A percentile compares a stretch with the other conserved stretches of the same genome.
phyloP scores from a whole-genome alignment of 2,329 filamentous ascomycete genomes.

The Myriangium duriaei region DNA sequence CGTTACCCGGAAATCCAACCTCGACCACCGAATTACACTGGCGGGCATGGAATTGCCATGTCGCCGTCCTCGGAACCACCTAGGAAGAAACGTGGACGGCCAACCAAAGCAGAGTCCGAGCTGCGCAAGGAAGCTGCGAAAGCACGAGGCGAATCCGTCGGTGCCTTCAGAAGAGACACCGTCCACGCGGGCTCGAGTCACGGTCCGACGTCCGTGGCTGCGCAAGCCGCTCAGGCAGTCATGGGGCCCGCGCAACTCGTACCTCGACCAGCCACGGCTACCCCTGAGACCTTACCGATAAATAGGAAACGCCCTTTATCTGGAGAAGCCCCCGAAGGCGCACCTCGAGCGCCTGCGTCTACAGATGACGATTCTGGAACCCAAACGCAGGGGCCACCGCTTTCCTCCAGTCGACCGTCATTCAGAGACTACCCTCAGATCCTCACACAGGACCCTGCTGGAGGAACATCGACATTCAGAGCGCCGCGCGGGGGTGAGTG shows the following conservation, averaged over 20 bases:
- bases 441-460: constrained; percentile 5
- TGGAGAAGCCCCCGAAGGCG: neutral
- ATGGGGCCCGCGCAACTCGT: constrained; percentile 3
- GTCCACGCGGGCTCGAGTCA: constrained; percentile 4
- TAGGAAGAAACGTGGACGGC: constrained; percentile 36
- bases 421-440: constrained; percentile 5
- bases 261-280: constrained; percentile 1
- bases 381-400: neutral
- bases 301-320: constrained; percentile 6
- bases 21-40: constrained; percentile 21
- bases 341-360: neutral
- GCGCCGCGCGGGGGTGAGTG: constrained; percentile 5
- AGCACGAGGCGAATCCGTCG: constrained; percentile 27
- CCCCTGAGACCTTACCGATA: constrained; percentile 5
- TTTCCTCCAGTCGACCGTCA: neutral
- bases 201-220: constrained; percentile 2
- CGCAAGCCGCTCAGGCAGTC: constrained; percentile 8
- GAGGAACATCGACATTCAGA: constrained; percentile 4
- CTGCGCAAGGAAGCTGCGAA: constrained; percentile 30
- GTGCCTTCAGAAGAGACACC: constrained; percentile 15
- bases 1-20: constrained; percentile 29
- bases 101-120: constrained; percentile 35
- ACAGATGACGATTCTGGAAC: neutral
- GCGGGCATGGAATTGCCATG: constrained; percentile 11
- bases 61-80: constrained; percentile 12